A percentile compares a stretch with the other conserved stretches of the same genome.
These are phyloP conservation scores for Syzygium aromaticum DNA, from an alignment of 345 rosid species.

Conservation along the genomic window DNA sequence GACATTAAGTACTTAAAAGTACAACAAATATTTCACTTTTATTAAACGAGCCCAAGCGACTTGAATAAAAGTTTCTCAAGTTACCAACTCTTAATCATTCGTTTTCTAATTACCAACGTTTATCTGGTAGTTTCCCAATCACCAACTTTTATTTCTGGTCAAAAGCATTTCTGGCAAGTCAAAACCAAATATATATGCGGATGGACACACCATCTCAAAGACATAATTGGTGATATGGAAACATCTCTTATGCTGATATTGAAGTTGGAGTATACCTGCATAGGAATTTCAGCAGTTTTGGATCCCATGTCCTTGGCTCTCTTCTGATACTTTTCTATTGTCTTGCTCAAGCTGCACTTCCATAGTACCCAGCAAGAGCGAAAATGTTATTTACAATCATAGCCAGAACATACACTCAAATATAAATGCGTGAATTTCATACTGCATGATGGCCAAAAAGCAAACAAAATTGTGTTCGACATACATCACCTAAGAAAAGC, in stretches of 20 bases:
- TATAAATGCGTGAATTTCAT: neutral
- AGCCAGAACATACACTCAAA: neutral
- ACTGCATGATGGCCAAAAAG: neutral
- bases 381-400: neutral
- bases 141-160: neutral
- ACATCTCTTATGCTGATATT: neutral
- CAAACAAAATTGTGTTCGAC: neutral
- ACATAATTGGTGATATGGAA: neutral
- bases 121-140: neutral
- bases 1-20: neutral
- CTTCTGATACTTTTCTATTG: conserved; percentile 68
- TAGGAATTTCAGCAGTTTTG: conserved; percentile 15
- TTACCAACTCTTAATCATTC: neutral
- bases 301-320: conserved; percentile 40
- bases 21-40: neutral
- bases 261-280: conserved; percentile 34
- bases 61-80: neutral
- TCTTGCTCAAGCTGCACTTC: conserved; percentile 38
- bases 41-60: neutral
- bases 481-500: neutral
- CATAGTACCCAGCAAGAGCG: neutral
- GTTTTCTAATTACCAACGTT: neutral
- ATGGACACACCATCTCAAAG: neutral
- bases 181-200: neutral
- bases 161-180: neutral